Evolutionary conservation across 2,329 filamentous ascomycete genomes (phyloP).

Genomic region (Botrytis fragariae): DNA sequence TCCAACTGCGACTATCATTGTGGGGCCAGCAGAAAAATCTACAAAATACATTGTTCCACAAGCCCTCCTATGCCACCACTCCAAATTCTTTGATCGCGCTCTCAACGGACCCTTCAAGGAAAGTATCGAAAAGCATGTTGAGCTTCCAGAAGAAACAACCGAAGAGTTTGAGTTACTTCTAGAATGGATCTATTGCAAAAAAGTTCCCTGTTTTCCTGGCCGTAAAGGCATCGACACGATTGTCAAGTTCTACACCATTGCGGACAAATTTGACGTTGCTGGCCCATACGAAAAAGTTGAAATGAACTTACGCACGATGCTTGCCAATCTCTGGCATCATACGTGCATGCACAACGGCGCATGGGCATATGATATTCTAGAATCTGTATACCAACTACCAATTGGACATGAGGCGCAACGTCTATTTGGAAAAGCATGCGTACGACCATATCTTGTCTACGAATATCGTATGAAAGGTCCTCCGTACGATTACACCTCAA

Average conservation of each 20-base stretch:
- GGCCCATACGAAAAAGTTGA: background rate
- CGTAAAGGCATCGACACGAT: background rate
- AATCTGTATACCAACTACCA: background rate
- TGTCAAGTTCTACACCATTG: background rate
- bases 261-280: background rate
- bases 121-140: background rate
- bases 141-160: background rate
- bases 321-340: background rate
- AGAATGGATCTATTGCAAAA: background rate
- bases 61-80: background rate
- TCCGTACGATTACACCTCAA: rapidly evolving
- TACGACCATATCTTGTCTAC: background rate
- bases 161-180: background rate
- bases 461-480: background rate
- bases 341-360: background rate
- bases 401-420: background rate
- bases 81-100: background rate
- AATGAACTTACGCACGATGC: background rate
- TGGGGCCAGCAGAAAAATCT: background rate
- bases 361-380: background rate
- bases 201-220: background rate
- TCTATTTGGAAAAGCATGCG: background rate
- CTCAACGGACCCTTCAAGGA: background rate
- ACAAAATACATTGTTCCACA: background rate
- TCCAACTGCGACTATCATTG: background rate